These are phyloP conservation scores for Cladosporium sp. DNA, from an alignment of 2,329 filamentous ascomycete genomes.

Conservation along the genomic window DNA sequence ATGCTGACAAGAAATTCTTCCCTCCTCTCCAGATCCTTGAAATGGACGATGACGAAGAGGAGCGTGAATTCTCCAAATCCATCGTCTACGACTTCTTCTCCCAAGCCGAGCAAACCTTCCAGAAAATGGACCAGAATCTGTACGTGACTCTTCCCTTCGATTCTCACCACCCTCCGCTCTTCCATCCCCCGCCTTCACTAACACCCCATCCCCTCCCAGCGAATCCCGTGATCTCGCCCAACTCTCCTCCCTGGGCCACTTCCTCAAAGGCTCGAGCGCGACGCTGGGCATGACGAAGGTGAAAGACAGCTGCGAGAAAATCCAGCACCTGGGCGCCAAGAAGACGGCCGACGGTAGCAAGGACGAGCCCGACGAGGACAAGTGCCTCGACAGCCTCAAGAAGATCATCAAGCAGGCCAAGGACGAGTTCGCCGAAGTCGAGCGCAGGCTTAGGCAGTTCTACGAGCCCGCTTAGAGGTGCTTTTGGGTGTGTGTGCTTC, in stretches of 20 bases:
- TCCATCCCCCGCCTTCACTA: background rate
- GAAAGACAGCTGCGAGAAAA: conserved; percentile 91
- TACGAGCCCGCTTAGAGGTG: conserved; percentile 50
- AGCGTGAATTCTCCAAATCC: conserved; percentile 80
- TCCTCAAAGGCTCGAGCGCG: conserved; percentile 94
- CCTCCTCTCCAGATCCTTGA: conserved; percentile 65
- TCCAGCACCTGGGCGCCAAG: conserved; percentile 83
- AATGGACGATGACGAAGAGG: conserved; percentile 89
- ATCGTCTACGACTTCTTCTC: conserved; percentile 93
- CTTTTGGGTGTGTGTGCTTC: too few species aligned
- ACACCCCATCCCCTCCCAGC: conserved; percentile 46
- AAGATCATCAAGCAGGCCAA: conserved; percentile 67
- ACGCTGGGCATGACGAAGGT: conserved; percentile 89
- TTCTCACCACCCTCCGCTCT: background rate
- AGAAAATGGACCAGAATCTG: conserved; percentile 77
- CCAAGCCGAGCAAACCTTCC: conserved; percentile 82
- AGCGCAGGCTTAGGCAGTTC: conserved; percentile 66
- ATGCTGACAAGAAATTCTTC: background rate
- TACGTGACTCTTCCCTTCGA: conserved; percentile 47
- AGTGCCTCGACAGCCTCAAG: conserved; percentile 66
- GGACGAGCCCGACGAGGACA: conserved; percentile 61
- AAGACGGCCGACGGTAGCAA: conserved; percentile 72
- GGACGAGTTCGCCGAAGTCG: conserved; percentile 70
- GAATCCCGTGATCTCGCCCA: conserved; percentile 63
- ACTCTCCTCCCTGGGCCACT: conserved; percentile 84